Evolutionary conservation across 495 filamentous ascomycete genomes (phyloP), one percentile per base, ranked within the genome.

Genomic region (Penicillium salamii): DNA sequence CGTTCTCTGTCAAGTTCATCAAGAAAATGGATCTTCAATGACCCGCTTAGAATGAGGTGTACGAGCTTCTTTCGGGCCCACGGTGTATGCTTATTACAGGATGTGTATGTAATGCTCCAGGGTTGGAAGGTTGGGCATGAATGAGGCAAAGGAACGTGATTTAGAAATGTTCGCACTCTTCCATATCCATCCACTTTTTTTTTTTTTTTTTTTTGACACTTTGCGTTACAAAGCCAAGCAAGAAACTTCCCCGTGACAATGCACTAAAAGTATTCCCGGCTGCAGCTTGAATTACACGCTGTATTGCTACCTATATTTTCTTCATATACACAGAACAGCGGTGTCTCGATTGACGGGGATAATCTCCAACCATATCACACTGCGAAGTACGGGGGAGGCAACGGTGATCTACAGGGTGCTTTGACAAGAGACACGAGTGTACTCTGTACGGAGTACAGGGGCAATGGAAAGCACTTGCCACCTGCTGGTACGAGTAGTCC

Each of bases 291-390:
- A 17, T 24, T 8, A 33, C 24, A 40, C 23, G 46, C 36, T 32
- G 46, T 40, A 26, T 17, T 5, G 24, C 35, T 38, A 18, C 24
- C 35, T 38, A 18, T 18, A 37, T 11, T 24, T 39, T 21, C 43
- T 26, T 48, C 37, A 21, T 36, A 15, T 51, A 13, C 24, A 51
- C 46, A 40, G 6, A 15, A 21, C 42, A 35, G 18, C 31, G 21
- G 20, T 53, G 50, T 53, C 37, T 39, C 36, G 23, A 40, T 13
- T 28, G 17, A 28, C 42, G 46, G 43, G 42, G 40, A 41, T 47
- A 26, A 13, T 14, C 9, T 37, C 20, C 18, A 35, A 46, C 24
- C 36, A 38, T 29, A 41, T 23, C 1, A 43, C 13, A 33, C n/a
- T n/a, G n/a, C n/a, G n/a, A 19, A 29, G 11, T 8, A 32, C 5